Evolutionary conservation across 208 protist genomes (phyloP).

Genomic region (Leishmania gerbilli): DNA sequence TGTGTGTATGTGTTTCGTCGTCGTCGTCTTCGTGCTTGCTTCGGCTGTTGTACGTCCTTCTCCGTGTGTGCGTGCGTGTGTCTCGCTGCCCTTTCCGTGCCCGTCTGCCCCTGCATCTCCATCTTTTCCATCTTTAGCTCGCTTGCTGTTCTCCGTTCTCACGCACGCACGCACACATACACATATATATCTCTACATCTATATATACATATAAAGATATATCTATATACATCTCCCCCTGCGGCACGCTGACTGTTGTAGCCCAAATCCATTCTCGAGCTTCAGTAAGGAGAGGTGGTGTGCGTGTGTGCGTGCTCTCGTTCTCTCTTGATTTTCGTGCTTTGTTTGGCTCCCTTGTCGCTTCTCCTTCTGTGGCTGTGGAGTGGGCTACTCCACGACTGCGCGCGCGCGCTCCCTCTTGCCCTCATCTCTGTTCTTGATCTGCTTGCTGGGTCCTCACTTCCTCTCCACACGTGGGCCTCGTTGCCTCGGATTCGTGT

Average conservation of each 20-base stretch:
- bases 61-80: background rate
- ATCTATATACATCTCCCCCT: no score
- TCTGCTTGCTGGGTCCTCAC: background rate
- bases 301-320: background rate
- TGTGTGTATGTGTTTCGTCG: background rate
- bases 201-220: background rate
- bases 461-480: background rate
- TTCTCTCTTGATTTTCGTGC: background rate
- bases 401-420: background rate
- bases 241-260: background rate
- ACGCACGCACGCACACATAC: background rate
- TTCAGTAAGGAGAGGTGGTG: background rate
- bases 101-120: background rate
- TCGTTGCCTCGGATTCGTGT: background rate
- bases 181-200: background rate
- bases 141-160: background rate
- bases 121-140: background rate
- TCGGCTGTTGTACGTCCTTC: slow-evolving; percentile 14
- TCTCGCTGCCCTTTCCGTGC: background rate
- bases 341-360: background rate
- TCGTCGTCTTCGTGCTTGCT: background rate
- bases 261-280: background rate
- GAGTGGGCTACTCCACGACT: background rate
- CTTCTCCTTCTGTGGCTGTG: background rate
- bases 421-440: background rate